Conservation (phyloP, 2,329 filamentous ascomycete genomes). For the Xylariaceae sp. region DNA sequence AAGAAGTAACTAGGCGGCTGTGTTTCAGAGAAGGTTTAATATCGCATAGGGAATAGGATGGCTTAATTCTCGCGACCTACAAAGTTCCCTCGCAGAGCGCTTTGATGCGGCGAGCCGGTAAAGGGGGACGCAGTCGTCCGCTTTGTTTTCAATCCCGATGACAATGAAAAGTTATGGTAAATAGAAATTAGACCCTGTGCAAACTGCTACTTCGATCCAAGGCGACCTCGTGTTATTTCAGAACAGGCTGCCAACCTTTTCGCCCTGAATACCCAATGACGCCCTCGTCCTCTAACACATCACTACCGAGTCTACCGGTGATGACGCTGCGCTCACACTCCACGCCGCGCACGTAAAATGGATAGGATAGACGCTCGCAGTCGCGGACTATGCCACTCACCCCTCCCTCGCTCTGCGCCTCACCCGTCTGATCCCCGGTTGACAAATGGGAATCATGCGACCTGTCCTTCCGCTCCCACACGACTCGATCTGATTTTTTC, state of each 20-base stretch:
- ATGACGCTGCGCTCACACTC: conserved; percentile 65
- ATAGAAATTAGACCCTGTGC: too few relatives aligned
- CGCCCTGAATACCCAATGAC: conserved; percentile 55
- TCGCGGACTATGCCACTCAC: conserved; percentile 1
- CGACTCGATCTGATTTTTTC: conserved; percentile 19
- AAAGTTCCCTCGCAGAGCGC: too few relatives aligned
- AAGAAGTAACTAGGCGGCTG: conserved; percentile 18
- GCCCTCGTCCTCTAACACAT: conserved; percentile 61
- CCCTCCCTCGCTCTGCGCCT: conserved; percentile 6
- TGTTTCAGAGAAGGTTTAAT: too few relatives aligned
- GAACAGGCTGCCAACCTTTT: conserved; percentile 56
- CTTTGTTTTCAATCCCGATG: too few relatives aligned
- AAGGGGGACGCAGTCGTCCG: too few relatives aligned
- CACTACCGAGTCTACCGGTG: conserved; percentile 57
- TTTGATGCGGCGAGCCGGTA: too few relatives aligned
- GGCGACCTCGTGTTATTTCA: conserved; percentile 30
- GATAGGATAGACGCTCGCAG: conserved; percentile 41
- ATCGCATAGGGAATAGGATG: too few relatives aligned
- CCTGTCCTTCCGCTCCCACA: conserved; percentile 20
- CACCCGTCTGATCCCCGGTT: conserved; percentile 1
- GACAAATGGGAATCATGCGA: background rate
- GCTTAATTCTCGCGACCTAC: too few relatives aligned
- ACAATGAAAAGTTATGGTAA: too few relatives aligned
- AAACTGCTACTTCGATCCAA: too few relatives aligned
- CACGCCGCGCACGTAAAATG: conserved; percentile 61